Base-by-base conservation (phyloP, 768 basidiomycete species). In the Russula earlei region DNA sequence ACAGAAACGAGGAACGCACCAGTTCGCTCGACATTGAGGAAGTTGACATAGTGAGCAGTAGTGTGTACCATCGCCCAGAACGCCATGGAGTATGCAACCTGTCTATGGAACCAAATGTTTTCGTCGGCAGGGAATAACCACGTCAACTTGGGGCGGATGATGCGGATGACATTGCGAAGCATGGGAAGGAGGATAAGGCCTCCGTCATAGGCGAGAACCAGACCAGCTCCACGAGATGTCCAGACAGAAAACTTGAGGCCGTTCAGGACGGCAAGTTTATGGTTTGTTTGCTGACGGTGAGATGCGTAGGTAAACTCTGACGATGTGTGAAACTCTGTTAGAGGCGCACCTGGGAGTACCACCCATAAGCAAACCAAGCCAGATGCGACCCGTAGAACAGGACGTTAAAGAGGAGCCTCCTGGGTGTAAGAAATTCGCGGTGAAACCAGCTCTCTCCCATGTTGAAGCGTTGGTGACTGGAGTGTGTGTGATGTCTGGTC, bases 61-160 rank as follows among this genome's bases (percentile, higher is more conserved):
- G 88, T 87, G 70, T 97, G 93, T 0, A 95, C 85, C 79, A 91
- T 85, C 9, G 87, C 73, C 85, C 87, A 94, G 74, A 95, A 93
- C 3, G 90, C 85, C 81, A 94, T 84, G 7, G 87, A 88, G 69
- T 96, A 97, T 17, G 93, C 93, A 42, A 95, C 88, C 67, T 94
- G 91, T 55, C 91, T 77, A 70, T 96, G 92, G 77, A 88, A 92
- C 93, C 92, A 94, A 66, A 95, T 86, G 63, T 90, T 91, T 74
- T 95, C 92, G 68, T 97, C 93, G 56, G 87, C 85, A 15, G 92
- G 92, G 75, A 95, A 84, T 54, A 88, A 71, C 81, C 87, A 86
- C n/a, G 81, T 70, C 44, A 95, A 65, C 62, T 75, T 80, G 19
- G 92, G 93, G 34, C 93, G 85, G 61, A 94, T 71, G 60, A 90